Conservation (phyloP, 78 protist species). For the Bodo saltans region DNA sequence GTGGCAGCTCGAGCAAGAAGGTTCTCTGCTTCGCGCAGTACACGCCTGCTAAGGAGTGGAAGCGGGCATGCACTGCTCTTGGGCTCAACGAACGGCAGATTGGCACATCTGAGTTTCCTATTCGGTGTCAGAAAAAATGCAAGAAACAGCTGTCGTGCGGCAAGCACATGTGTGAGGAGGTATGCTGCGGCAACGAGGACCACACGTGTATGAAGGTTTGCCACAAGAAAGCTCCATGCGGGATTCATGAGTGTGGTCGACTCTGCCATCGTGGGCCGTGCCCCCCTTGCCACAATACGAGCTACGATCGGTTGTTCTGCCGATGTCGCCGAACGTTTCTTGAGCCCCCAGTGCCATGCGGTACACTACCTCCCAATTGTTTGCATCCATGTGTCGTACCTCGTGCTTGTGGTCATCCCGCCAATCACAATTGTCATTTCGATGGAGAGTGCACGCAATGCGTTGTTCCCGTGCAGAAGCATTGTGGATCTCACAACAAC, state of each 20-base stretch:
- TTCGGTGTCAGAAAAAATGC: not conserved
- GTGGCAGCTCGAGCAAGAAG: not conserved
- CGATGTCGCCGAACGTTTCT: not conserved
- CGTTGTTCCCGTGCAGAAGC: not conserved
- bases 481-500: not conserved
- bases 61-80: not conserved
- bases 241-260: slow-evolving; percentile 11
- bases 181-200: slow-evolving; percentile 21
- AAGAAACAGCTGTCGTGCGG: slow-evolving; percentile 3
- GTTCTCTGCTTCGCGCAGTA: slow-evolving; percentile 1
- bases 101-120: not conserved
- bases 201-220: slow-evolving; percentile 16
- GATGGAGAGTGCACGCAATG: slow-evolving; percentile 35
- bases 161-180: not conserved
- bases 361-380: slow-evolving; percentile 10
- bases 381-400: not conserved
- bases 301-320: not conserved
- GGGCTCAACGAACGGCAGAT: not conserved
- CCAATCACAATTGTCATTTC: slow-evolving; percentile 18
- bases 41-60: not conserved
- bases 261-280: slow-evolving; percentile 30
- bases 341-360: slow-evolving; percentile 34
- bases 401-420: slow-evolving; percentile 17
- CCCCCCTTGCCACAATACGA: slow-evolving; percentile 14
- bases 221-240: slow-evolving; percentile 9